These are phyloP conservation scores for Cadophora sp. DNA, from an alignment of 2,329 filamentous ascomycete species.

Conservation along the genomic window DNA sequence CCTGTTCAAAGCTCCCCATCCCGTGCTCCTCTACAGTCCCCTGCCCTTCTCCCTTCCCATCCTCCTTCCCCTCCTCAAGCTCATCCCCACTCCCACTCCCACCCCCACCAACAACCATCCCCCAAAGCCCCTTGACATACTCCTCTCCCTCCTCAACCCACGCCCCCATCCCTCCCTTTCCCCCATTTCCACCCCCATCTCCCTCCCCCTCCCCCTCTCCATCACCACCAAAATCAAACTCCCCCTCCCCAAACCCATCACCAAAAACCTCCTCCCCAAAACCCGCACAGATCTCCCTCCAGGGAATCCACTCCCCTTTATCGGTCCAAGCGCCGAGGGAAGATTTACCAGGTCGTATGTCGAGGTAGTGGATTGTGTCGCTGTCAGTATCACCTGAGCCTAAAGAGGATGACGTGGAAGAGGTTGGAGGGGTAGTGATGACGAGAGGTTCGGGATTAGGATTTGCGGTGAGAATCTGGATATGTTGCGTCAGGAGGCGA, in stretches of 20 bases:
- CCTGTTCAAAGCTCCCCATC: background rate
- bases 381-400: background rate
- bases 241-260: conserved; percentile 49
- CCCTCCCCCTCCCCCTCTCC: conserved; percentile 39
- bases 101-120: background rate
- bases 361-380: conserved; percentile 44
- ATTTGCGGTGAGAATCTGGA: conserved; percentile 42
- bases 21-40: background rate
- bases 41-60: background rate
- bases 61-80: background rate
- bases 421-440: conserved; percentile 44
- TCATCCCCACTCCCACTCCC: background rate
- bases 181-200: background rate
- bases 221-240: conserved; percentile 40
- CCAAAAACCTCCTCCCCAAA: conserved; percentile 53
- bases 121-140: background rate
- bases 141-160: conserved; percentile 35
- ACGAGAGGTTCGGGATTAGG: conserved; percentile 45
- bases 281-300: conserved; percentile 54
- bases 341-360: conserved; percentile 57
- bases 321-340: conserved; percentile 57
- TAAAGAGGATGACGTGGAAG: background rate
- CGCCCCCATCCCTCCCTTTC: background rate
- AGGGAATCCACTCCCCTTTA: conserved; percentile 51
- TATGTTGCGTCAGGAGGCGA: conserved; percentile 14